Percentiles rank a stretch among this genome's conserved stretches.
Evolutionary conservation across 306 rosid species (phyloP).

Genomic region (Fagus sylvatica): DNA sequence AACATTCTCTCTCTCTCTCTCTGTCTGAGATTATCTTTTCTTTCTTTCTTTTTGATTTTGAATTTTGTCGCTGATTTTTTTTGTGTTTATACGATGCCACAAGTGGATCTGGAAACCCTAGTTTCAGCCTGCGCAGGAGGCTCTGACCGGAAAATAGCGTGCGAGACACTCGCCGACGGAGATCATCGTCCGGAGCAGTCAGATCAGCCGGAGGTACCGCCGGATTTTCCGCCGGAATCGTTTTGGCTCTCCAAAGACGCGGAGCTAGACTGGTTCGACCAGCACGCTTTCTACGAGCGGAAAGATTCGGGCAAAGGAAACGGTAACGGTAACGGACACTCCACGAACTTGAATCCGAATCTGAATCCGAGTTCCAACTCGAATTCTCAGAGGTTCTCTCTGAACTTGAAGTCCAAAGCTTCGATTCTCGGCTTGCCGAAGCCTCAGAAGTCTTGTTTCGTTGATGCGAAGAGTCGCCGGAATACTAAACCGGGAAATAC

Average conservation of each 20-base stretch:
- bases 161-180: conserved; percentile 55
- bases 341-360: conserved; percentile 49
- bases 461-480: conserved; percentile 53
- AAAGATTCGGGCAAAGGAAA: conserved; percentile 70
- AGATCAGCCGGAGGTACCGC: conserved; percentile 36
- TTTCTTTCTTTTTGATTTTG: neutral
- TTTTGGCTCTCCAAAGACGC: conserved; percentile 91
- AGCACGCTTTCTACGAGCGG: conserved; percentile 74
- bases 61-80: neutral
- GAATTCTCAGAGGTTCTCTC: conserved; percentile 75
- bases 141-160: conserved; percentile 62
- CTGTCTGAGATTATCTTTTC: neutral
- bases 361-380: conserved; percentile 35
- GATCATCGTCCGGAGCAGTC: conserved; percentile 23
- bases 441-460: conserved; percentile 64
- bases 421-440: conserved; percentile 79
- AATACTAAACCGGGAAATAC: conserved; percentile 43
- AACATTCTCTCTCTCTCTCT: conserved; percentile 4
- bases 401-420: conserved; percentile 64
- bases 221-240: conserved; percentile 78
- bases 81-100: conserved; percentile 49
- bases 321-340: conserved; percentile 56
- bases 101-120: conserved; percentile 75
- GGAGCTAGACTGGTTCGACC: conserved; percentile 87
- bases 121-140: conserved; percentile 77